Conservation (phyloP, 2,329 filamentous ascomycete species). For the Scytalidium sp. region DNA sequence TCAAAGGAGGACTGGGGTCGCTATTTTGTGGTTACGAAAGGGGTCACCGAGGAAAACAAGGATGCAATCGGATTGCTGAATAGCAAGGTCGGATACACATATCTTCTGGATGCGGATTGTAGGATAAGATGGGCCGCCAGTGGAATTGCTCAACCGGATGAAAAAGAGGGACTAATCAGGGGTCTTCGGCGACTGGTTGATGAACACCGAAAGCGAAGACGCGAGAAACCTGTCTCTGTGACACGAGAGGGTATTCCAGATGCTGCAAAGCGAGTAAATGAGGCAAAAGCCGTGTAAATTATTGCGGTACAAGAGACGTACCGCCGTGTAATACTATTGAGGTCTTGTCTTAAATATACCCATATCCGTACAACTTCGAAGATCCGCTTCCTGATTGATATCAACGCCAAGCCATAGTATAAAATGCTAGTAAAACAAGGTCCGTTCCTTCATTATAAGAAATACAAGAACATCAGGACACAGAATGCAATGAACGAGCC, state of each 20-base stretch:
- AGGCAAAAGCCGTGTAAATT: not conserved
- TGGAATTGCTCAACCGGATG: slow-evolving; percentile 61
- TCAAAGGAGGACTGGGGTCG: slow-evolving; percentile 51
- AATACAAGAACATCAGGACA: slow-evolving; percentile 81
- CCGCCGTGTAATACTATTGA: not conserved
- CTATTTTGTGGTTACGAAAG: slow-evolving; percentile 60
- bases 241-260: slow-evolving; percentile 3
- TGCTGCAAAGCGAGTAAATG: not conserved
- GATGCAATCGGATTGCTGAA: slow-evolving; percentile 73
- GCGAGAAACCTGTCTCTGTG: slow-evolving; percentile 3
- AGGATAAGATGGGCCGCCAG: slow-evolving; percentile 94
- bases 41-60: slow-evolving; percentile 57
- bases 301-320: not conserved
- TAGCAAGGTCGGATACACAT: slow-evolving; percentile 82
- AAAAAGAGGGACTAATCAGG: slow-evolving; percentile 64
- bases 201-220: slow-evolving; percentile 42
- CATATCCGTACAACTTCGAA: slow-evolving; percentile 25
- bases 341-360: slow-evolving; percentile 17
- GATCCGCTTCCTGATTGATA: slow-evolving; percentile 14
- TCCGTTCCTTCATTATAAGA: slow-evolving; percentile 49
- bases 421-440: slow-evolving; percentile 13
- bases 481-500: slow-evolving; percentile 89
- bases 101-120: slow-evolving; percentile 82
- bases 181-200: slow-evolving; percentile 60
- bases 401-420: slow-evolving; percentile 21